Base-by-base conservation (phyloP, 2,329 filamentous ascomycete genomes). In the Aureobasidium sp. region DNA sequence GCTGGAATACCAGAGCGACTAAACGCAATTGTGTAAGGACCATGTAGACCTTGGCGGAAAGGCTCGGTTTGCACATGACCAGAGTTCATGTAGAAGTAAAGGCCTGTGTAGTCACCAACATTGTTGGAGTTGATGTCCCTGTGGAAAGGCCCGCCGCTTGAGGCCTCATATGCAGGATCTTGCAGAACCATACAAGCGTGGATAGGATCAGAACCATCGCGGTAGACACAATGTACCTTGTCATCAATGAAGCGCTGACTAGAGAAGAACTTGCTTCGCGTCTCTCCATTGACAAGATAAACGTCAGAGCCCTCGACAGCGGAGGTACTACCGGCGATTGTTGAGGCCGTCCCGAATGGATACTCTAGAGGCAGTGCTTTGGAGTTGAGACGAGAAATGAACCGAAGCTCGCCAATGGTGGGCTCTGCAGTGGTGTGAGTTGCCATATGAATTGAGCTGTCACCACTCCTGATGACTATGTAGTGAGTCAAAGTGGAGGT, bases 61-160 rank as follows among this genome's bases (percentile, higher is more conserved):
- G 73, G 70, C 69, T 89, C 86, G 1, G 85, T 88, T 70, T 84
- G 80, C 1, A 79, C 81, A 64, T 88, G 86, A 44, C 80, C 80
- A 15, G 82, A 85, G 76, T 88, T 88, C 79, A 87, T 87, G 75
- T 87, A 88, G 73, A 82, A 86, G 72, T 86, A 87, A 0, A 88
- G 77, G 62, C 78, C 83, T 39, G 77, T 85, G 65, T 78, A 82
- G 42, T 72, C 74, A 5, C 82, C 84, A 17, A 78, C 83, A 64
- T 87, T 85, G 75, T 89, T 88, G 58, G 80, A 78, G 73, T 87
- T 82, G 72, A 87, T 87, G 65, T 87, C 84, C 17, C 78, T 75
- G 65, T 69, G 67, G 78, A 88, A 88, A 17, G 86, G 86, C 0
- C 86, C 86, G 14, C 86, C 86, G 0, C 84, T 85, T 1, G 82